Conservation (phyloP, 108 stramenopile genomes). For the Fistulifera pelliculosa region DNA sequence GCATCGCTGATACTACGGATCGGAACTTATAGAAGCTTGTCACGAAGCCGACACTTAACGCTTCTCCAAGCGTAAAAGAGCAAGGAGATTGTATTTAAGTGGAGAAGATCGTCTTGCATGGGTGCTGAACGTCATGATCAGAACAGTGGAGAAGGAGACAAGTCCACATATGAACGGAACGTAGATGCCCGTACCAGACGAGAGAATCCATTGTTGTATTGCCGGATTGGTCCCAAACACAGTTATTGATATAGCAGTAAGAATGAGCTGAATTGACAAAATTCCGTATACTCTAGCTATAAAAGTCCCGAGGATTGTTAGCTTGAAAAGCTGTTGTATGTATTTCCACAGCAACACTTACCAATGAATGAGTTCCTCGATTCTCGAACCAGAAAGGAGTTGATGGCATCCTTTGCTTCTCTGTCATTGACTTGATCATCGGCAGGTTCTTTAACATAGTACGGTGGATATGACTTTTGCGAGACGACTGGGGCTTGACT, state of each 20-base stretch:
- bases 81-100: conserved; percentile 63
- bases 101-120: conserved; percentile 47
- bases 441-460: too few species aligned
- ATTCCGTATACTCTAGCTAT: conserved; percentile 73
- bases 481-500: too few species aligned
- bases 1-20: conserved; percentile 62
- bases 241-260: conserved; percentile 51
- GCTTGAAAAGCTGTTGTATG: conserved; percentile 1
- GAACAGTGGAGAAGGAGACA: conserved; percentile 36
- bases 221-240: conserved; percentile 46
- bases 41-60: conserved; percentile 62
- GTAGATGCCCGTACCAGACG: conserved; percentile 7
- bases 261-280: conserved; percentile 53
- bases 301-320: neutral
- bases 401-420: conserved; percentile 33
- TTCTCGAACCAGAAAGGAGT: conserved; percentile 66
- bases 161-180: conserved; percentile 25
- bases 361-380: conserved; percentile 63
- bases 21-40: conserved; percentile 52
- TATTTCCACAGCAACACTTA: conserved; percentile 9
- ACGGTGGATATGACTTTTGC: too few species aligned
- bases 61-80: conserved; percentile 69
- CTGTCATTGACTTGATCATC: conserved; percentile 9
- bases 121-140: conserved; percentile 34
- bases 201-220: conserved; percentile 31